Evolutionary conservation across 768 basidiomycete species (phyloP).

Genomic region (Lactarius indigo): DNA sequence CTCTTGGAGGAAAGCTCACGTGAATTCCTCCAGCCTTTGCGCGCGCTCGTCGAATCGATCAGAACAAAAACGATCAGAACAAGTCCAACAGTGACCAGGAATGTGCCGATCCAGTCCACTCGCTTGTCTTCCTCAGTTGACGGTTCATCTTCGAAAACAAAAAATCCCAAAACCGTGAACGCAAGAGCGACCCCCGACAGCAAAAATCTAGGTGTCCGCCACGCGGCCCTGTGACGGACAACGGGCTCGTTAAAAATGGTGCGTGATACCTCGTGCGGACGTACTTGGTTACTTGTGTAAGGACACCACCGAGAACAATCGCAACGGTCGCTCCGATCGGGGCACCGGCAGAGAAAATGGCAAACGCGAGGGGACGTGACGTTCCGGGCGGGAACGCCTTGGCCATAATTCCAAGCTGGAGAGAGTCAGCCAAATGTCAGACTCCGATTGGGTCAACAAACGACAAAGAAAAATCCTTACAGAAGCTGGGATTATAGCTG

Average conservation of each 20-base stretch:
- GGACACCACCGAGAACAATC: conserved; percentile 61
- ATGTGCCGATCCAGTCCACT: conserved; percentile 77
- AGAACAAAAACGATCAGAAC: conserved; percentile 72
- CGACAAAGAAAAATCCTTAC: conserved; percentile 37
- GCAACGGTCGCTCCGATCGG: conserved; percentile 78
- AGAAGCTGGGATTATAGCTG: conserved; percentile 70
- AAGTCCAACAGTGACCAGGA: conserved; percentile 60
- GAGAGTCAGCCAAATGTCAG: not conserved
- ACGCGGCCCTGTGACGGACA: conserved; percentile 36
- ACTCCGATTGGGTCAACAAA: conserved; percentile 10
- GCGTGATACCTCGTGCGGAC: not conserved
- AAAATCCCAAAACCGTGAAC: conserved; percentile 47
- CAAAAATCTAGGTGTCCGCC: conserved; percentile 67
- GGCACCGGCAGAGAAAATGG: conserved; percentile 81
- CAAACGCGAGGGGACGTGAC: conserved; percentile 72
- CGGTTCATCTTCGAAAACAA: conserved; percentile 62
- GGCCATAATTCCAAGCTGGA: conserved; percentile 76
- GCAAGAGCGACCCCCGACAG: conserved; percentile 53
- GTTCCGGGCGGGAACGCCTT: conserved; percentile 66
- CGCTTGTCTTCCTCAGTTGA: conserved; percentile 36
- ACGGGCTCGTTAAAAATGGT: not conserved
- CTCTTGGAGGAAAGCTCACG: conserved; percentile 38
- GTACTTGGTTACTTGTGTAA: conserved; percentile 41
- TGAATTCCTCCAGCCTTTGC: conserved; percentile 55
- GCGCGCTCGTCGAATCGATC: conserved; percentile 59